Evolutionary conservation across 139 green algal species (phyloP).

Genomic region (Dunaliella sp.): DNA sequence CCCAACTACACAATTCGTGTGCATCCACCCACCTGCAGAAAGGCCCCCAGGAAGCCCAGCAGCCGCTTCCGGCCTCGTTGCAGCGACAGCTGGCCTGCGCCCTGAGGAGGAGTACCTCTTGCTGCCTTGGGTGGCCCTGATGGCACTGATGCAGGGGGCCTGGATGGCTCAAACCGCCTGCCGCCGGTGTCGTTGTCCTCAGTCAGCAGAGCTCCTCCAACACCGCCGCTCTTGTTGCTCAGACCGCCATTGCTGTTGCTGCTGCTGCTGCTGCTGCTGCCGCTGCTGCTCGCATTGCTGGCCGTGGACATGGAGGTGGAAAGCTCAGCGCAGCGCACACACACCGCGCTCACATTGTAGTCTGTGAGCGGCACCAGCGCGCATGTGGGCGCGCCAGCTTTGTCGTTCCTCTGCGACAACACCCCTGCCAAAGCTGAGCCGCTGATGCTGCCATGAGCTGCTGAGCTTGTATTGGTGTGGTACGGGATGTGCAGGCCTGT

Average conservation of each 20-base stretch:
- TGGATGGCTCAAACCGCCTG: too few relatives aligned
- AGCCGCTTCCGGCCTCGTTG: neutral
- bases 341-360: neutral
- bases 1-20: too few relatives aligned
- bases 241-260: neutral
- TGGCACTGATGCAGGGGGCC: too few relatives aligned
- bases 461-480: neutral
- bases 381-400: neutral
- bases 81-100: neutral
- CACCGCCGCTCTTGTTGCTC: too few relatives aligned
- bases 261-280: neutral
- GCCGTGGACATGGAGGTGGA: neutral
- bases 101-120: too few relatives aligned
- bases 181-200: too few relatives aligned
- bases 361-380: neutral
- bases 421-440: neutral
- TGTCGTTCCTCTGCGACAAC: neutral
- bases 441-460: neutral
- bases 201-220: conserved; percentile 1
- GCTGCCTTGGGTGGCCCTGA: too few relatives aligned
- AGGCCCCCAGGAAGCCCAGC: neutral
- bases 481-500: neutral
- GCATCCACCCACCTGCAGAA: neutral
- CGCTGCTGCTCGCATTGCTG: conserved; percentile 8
- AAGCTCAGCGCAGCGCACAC: neutral